Evolutionary conservation across 140 eudicot species (phyloP).

Genomic region (Senecio squalidus): DNA sequence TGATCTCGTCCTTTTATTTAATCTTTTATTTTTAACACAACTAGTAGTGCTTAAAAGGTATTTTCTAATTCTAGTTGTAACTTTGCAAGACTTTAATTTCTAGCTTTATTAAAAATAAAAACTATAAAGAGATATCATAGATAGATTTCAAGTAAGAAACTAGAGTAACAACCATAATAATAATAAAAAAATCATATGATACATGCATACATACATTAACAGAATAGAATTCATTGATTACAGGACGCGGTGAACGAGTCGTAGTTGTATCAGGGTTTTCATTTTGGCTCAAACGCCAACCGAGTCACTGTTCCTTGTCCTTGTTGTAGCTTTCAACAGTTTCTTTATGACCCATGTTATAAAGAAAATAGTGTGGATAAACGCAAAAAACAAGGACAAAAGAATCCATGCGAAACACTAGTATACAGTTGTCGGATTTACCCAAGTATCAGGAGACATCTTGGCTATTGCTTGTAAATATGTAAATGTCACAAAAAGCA

Average conservation of each 20-base stretch:
- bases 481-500: constrained; percentile 1
- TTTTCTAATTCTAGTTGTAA: too few relatives aligned
- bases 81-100: too few relatives aligned
- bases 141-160: too few relatives aligned
- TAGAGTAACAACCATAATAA: too few relatives aligned
- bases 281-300: not conserved
- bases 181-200: not conserved
- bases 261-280: not conserved
- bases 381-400: constrained; percentile 13
- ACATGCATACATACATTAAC: not conserved
- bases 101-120: too few relatives aligned
- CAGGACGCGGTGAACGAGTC: not conserved
- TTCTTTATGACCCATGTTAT: constrained; percentile 11
- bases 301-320: not conserved
- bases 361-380: constrained; percentile 26
- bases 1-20: too few relatives aligned
- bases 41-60: too few relatives aligned
- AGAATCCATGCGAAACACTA: constrained; percentile 3
- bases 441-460: constrained; percentile 31
- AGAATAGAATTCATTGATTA: not conserved
- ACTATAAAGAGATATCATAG: too few relatives aligned
- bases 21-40: too few relatives aligned
- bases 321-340: not conserved
- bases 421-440: not conserved
- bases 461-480: constrained; percentile 8